Percentiles rank a stretch among this genome's conserved stretches.
Evolutionary conservation across 108 stramenopile species (phyloP).

Genomic region (Cylindrotheca closterium): DNA sequence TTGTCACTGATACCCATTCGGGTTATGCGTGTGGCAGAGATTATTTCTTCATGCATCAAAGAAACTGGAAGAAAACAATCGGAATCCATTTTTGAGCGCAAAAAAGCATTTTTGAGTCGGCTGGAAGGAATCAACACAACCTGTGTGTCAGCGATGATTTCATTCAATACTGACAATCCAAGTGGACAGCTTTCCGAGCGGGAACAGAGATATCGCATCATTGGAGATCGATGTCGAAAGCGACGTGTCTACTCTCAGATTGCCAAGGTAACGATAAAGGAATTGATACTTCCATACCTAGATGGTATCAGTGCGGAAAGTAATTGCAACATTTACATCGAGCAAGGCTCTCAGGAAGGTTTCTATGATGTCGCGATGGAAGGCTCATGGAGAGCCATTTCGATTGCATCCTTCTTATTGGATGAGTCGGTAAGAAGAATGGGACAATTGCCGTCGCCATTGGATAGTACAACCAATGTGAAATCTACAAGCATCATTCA

Average conservation of each 20-base stretch:
- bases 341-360: conserved; percentile 24
- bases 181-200: conserved; percentile 31
- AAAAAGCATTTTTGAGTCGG: conserved; percentile 16
- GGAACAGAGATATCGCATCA: conserved; percentile 37
- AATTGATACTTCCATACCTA: conserved; percentile 53
- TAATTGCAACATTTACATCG: conserved; percentile 66
- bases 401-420: conserved; percentile 69
- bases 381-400: conserved; percentile 76
- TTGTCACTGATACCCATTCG: conserved; percentile 69
- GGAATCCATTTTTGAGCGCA: conserved; percentile 22
- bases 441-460: conserved; percentile 5
- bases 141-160: conserved; percentile 25
- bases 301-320: conserved; percentile 70
- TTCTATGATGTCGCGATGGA: conserved; percentile 57
- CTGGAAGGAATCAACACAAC: conserved; percentile 32
- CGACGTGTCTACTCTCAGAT: conserved; percentile 47
- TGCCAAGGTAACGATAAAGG: conserved; percentile 30
- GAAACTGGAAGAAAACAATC: conserved; percentile 5
- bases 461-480: conserved; percentile 2
- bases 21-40: conserved; percentile 62
- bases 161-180: conserved; percentile 2
- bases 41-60: conserved; percentile 55
- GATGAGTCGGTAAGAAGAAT: conserved; percentile 15
- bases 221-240: conserved; percentile 40
- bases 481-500: conserved; percentile 40